phyloP scores from a whole-genome alignment of 2,329 filamentous ascomycete species.

The Neopestalotiopsis sp. region DNA sequence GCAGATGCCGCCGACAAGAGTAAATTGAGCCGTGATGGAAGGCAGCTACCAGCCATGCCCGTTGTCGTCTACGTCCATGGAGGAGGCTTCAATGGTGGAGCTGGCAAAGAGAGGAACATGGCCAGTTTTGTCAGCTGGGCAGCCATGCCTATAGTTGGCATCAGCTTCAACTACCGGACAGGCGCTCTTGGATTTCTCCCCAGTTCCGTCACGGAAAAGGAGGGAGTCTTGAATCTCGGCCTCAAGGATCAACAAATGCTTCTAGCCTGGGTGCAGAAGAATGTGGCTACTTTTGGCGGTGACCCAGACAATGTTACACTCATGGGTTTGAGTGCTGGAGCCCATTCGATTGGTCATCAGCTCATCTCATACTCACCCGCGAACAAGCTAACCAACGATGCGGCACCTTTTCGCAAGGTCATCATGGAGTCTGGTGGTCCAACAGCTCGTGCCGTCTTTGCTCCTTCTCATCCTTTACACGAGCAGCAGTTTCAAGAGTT shows the following conservation, averaged over 20 bases:
- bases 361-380: slow-evolving; percentile 55
- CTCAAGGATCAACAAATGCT: slow-evolving; percentile 65
- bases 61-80: slow-evolving; percentile 69
- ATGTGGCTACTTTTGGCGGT: slow-evolving; percentile 66
- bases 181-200: slow-evolving; percentile 73
- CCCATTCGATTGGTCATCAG: slow-evolving; percentile 73
- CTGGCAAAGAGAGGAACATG: slow-evolving; percentile 62
- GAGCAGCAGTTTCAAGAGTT: slow-evolving; percentile 62
- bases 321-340: slow-evolving; percentile 67
- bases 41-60: slow-evolving; percentile 40
- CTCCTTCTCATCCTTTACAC: slow-evolving; percentile 61
- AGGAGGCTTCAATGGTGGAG: slow-evolving; percentile 64
- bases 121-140: slow-evolving; percentile 65
- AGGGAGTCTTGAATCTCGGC: slow-evolving; percentile 67
- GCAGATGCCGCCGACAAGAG: slow-evolving; percentile 25
- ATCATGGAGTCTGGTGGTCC: slow-evolving; percentile 64
- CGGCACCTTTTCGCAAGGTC: slow-evolving; percentile 55
- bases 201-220: slow-evolving; percentile 55
- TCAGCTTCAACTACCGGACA: slow-evolving; percentile 69
- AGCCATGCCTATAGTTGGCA: slow-evolving; percentile 57
- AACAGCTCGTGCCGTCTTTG: slow-evolving; percentile 59
- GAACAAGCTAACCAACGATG: slow-evolving; percentile 36
- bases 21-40: slow-evolving; percentile 32
- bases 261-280: slow-evolving; percentile 65
- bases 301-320: slow-evolving; percentile 63